Conservation (phyloP, 306 rosid species). For the Pterocarpus santalinus region DNA sequence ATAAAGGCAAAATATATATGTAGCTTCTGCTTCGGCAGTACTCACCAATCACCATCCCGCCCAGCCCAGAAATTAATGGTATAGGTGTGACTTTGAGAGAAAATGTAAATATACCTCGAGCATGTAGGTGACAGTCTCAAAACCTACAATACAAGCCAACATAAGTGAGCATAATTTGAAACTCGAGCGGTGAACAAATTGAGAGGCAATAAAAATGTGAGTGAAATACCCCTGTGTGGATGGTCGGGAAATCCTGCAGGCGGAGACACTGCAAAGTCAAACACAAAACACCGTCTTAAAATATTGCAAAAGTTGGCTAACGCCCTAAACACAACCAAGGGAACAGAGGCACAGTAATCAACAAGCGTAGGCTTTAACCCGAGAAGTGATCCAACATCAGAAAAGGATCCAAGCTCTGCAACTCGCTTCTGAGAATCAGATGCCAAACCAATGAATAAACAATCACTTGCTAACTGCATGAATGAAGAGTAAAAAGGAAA, state of each 20-base stretch:
- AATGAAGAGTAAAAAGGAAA: too few species aligned
- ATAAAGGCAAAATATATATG: neutral
- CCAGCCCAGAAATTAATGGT: too few species aligned
- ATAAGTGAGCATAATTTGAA: conserved; percentile 16
- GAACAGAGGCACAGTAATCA: too few species aligned
- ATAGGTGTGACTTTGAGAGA: neutral
- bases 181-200: neutral
- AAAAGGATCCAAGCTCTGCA: conserved; percentile 61
- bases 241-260: conserved; percentile 63
- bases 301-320: neutral
- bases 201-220: neutral
- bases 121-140: conserved; percentile 85
- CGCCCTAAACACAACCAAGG: neutral
- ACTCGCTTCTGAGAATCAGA: conserved; percentile 46
- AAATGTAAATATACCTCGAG: conserved; percentile 59
- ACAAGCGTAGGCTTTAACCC: conserved; percentile 1
- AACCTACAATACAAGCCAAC: conserved; percentile 52
- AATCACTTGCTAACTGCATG: neutral
- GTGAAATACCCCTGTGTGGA: conserved; percentile 59
- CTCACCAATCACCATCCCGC: neutral
- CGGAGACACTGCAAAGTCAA: conserved; percentile 57
- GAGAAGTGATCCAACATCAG: conserved; percentile 60
- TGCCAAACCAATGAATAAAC: neutral
- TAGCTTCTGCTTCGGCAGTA: too few species aligned
- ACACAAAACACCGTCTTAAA: conserved; percentile 11